Conservation (phyloP, 2,329 filamentous ascomycete species). For the Dryadomyces sulphureus region DNA sequence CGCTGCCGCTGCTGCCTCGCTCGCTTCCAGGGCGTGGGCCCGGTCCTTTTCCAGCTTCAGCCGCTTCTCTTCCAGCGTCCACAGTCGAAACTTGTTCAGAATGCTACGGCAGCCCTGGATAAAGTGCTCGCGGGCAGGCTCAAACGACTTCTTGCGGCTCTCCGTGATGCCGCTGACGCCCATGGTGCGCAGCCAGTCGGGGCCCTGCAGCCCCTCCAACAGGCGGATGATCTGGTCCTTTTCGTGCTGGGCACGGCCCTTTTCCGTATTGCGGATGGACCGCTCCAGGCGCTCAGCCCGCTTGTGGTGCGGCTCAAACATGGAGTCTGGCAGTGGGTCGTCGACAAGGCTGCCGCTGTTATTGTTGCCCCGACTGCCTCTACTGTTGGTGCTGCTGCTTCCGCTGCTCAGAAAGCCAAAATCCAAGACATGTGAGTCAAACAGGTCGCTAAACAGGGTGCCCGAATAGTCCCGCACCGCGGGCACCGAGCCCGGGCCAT, state of each 20-base stretch:
- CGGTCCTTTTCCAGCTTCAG: conserved; percentile 64
- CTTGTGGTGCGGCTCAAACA: conserved; percentile 39
- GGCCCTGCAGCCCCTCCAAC: conserved; percentile 72
- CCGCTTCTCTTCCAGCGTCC: conserved; percentile 81
- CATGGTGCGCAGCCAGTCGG: conserved; percentile 87
- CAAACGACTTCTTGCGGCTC: conserved; percentile 71
- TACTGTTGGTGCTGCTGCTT: conserved; percentile 26
- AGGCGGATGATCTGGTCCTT: conserved; percentile 49
- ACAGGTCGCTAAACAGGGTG: conserved; percentile 38
- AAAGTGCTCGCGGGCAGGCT: conserved; percentile 73
- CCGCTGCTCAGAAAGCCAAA: conserved; percentile 37
- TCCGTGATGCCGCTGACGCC: conserved; percentile 79
- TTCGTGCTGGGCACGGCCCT: conserved; percentile 50
- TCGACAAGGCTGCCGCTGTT: conserved; percentile 26
- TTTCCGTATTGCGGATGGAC: conserved; percentile 49
- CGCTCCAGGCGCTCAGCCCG: conserved; percentile 46
- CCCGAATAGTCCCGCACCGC: conserved; percentile 39
- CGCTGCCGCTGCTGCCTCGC: neutral
- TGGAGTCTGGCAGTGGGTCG: conserved; percentile 41
- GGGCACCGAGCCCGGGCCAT: too few species aligned
- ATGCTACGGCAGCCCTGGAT: conserved; percentile 69
- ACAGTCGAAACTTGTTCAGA: conserved; percentile 73
- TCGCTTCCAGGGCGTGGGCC: conserved; percentile 21
- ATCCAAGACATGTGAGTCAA: conserved; percentile 41
- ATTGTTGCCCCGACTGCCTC: too few species aligned